A percentile compares a stretch with the other conserved stretches of the same genome.
Conservation (phyloP, 2,329 filamentous ascomycete genomes). For the Nemania bipapillata region DNA sequence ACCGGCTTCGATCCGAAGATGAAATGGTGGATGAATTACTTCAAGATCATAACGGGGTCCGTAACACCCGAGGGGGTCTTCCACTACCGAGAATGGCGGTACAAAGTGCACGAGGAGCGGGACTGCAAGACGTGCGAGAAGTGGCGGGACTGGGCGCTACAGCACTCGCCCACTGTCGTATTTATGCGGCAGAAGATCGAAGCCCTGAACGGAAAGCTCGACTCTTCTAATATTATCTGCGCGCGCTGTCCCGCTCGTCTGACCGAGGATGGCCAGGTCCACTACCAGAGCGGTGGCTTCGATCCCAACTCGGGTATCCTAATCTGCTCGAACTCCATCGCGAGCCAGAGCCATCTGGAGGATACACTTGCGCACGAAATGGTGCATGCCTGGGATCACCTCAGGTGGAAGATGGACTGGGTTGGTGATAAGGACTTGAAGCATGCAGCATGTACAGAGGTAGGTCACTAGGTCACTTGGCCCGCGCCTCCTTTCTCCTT, state of each 20-base stretch:
- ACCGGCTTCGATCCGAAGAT: conserved; percentile 72
- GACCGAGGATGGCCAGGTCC: conserved; percentile 68
- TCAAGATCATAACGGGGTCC: conserved; percentile 79
- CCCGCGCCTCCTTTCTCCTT: background rate
- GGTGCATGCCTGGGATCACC: conserved; percentile 94
- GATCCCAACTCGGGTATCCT: conserved; percentile 86
- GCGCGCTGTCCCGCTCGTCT: conserved; percentile 75
- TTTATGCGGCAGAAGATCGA: conserved; percentile 86
- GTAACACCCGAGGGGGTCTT: conserved; percentile 75
- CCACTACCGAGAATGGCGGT: conserved; percentile 81
- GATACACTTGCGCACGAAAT: conserved; percentile 97
- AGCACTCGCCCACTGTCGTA: conserved; percentile 84
- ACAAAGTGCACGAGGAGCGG: conserved; percentile 76
- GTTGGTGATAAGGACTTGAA: conserved; percentile 75
- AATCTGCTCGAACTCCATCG: conserved; percentile 91
- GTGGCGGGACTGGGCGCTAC: conserved; percentile 83
- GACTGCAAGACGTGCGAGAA: conserved; percentile 86
- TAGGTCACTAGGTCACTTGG: conserved; percentile 53
- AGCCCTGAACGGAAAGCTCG: conserved; percentile 80
- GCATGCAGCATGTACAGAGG: conserved; percentile 95
- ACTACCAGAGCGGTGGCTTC: conserved; percentile 81
- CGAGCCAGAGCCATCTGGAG: conserved; percentile 82
- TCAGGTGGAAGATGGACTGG: conserved; percentile 91
- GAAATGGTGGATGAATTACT: conserved; percentile 83
- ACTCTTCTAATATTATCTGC: conserved; percentile 81